Percentiles rank a stretch among this genome's conserved stretches.
Evolutionary conservation across 2,329 filamentous ascomycete genomes (phyloP).

Genomic region (Colletotrichum echinochloae): DNA sequence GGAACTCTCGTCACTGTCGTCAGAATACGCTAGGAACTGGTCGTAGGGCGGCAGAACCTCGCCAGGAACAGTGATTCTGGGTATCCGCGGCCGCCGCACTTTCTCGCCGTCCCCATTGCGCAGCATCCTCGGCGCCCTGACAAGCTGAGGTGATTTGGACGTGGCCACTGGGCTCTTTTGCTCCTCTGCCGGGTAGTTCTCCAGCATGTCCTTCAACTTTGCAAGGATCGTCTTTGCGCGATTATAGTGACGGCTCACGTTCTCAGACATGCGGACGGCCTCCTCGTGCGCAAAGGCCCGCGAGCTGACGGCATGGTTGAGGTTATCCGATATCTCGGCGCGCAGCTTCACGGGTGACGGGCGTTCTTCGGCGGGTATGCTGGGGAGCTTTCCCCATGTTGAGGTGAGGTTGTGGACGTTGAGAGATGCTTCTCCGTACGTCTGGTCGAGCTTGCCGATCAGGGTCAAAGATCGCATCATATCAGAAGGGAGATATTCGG

Average conservation of each 20-base stretch:
- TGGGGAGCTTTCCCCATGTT: slow-evolving; percentile 67
- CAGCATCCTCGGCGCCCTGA: slow-evolving; percentile 61
- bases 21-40: slow-evolving; percentile 69
- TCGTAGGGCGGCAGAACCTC: slow-evolving; percentile 76
- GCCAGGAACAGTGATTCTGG: slow-evolving; percentile 73
- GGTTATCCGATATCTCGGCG: slow-evolving; percentile 69
- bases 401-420: slow-evolving; percentile 68
- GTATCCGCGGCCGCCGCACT: slow-evolving; percentile 59
- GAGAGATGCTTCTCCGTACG: slow-evolving; percentile 66
- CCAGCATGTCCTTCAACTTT: slow-evolving; percentile 70
- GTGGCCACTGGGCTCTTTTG: slow-evolving; percentile 63
- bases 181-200: slow-evolving; percentile 68
- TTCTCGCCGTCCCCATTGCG: slow-evolving; percentile 60
- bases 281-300: slow-evolving; percentile 72
- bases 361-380: slow-evolving; percentile 59
- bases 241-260: slow-evolving; percentile 71
- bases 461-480: slow-evolving; percentile 74
- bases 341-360: slow-evolving; percentile 65
- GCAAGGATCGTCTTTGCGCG: slow-evolving; percentile 69
- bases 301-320: slow-evolving; percentile 66
- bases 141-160: slow-evolving; percentile 65
- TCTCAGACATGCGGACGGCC: slow-evolving; percentile 72
- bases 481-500: slow-evolving; percentile 76
- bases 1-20: slow-evolving; percentile 65
- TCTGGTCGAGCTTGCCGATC: slow-evolving; percentile 72